Base-by-base conservation (phyloP, 495 filamentous ascomycete species). In the Parachaetomium inaequale region DNA sequence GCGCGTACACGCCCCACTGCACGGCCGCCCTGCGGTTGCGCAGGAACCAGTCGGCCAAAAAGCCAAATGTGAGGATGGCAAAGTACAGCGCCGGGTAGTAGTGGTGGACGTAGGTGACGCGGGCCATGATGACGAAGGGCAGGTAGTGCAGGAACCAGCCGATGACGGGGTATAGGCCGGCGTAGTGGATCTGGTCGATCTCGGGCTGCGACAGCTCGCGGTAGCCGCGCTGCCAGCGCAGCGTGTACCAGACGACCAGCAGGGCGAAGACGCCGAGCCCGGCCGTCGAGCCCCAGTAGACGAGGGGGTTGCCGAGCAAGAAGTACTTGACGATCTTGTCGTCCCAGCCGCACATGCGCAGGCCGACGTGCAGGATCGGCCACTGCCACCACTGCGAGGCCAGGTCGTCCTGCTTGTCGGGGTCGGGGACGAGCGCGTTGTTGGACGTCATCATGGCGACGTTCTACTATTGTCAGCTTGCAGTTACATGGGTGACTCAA, bases 361-460 rank as follows among this genome's bases (percentile, higher is more conserved):
- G 81, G 59, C 94, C 94, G 60, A 98, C 94, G 72, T 98, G 81
- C 31, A 98, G 82, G 65, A 98, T 86, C 28, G 94, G 94, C 94
- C 94, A 98, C 75, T 98, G 93, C 94, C 94, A 98, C 79, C 93
- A 96, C 60, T 92, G 84, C 21, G 94, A 98, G 46, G 94, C 95
- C 31, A 98, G 82, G 72, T 98, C 94, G 71, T 98, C 94, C 76
- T 98, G 94, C 82, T 98, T 98, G 75, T 98, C 94, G 4, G 94
- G 95, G 70, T 98, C 95, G 12, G 94, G 94, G 46, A 98, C 93
- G 23, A 98, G 84, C 42, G 94, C 94, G 72, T 98, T 98, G 79
- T 98, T 98, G 15, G 95, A 98, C 19, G 94, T 98, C 95, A 98
- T 97, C 94, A 98, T 98, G 57, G 95, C 94, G 61, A 98, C 94